phyloP scores from a whole-genome alignment of 2,329 filamentous ascomycete genomes.

The Pseudogymnoascus destructans region DNA sequence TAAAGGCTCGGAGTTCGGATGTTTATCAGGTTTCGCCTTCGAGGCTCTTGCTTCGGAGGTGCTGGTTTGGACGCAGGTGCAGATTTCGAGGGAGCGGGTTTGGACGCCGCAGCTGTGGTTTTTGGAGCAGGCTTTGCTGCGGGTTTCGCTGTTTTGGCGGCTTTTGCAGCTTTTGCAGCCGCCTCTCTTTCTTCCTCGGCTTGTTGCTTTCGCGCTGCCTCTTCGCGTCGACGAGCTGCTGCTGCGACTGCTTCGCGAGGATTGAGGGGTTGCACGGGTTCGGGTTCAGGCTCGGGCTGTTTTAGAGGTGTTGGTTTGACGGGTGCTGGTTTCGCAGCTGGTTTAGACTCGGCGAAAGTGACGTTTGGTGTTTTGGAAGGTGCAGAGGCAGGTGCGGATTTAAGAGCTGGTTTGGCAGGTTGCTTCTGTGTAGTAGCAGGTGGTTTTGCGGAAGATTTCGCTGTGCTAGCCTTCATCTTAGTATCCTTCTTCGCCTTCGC shows the following conservation, averaged over 20 bases:
- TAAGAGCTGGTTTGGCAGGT: background rate
- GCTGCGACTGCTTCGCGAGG: constrained; percentile 1
- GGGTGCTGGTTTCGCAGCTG: background rate
- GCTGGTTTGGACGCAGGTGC: background rate
- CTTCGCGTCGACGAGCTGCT: background rate
- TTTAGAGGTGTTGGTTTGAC: background rate
- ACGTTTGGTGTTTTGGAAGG: background rate
- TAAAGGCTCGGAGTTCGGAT: background rate
- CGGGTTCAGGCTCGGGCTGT: background rate
- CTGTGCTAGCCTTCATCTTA: background rate
- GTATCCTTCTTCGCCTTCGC: background rate
- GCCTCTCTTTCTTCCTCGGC: background rate
- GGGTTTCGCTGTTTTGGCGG: background rate
- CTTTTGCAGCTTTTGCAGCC: background rate
- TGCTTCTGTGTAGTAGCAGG: background rate
- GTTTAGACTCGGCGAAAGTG: background rate
- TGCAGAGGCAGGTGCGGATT: background rate
- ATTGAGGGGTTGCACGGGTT: background rate
- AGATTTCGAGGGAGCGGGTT: background rate
- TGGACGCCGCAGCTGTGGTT: background rate
- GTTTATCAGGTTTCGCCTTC: background rate
- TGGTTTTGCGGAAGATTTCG: background rate
- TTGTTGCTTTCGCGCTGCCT: background rate
- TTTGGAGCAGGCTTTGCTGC: background rate
- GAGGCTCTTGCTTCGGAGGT: background rate